Evolutionary conservation across 805 yeast genomes (phyloP).

Genomic region (Torulaspora maleeae): DNA sequence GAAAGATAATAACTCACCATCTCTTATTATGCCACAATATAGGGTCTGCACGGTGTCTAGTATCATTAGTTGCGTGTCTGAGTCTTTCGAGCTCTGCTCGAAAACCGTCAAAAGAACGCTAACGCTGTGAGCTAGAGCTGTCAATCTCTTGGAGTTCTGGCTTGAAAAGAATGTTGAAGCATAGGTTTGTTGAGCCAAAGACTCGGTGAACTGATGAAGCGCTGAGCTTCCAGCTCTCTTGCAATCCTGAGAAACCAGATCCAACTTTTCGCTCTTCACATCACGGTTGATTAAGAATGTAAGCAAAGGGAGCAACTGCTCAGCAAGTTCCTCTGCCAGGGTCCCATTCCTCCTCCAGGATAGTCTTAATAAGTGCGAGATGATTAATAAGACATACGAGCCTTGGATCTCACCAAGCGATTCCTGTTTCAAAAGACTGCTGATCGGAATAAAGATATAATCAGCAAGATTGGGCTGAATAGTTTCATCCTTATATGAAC

Average conservation of each 20-base stretch:
- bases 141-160: slow-evolving; percentile 32
- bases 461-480: slow-evolving; percentile 48
- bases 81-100: slow-evolving; percentile 22
- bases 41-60: slow-evolving; percentile 36
- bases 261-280: slow-evolving; percentile 23
- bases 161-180: slow-evolving; percentile 16
- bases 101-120: slow-evolving; percentile 41
- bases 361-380: slow-evolving; percentile 41
- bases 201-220: slow-evolving; percentile 31
- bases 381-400: slow-evolving; percentile 43
- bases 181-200: slow-evolving; percentile 33
- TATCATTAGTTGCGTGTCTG: slow-evolving; percentile 33
- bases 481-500: slow-evolving; percentile 8
- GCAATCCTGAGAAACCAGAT: slow-evolving; percentile 36
- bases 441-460: slow-evolving; percentile 57
- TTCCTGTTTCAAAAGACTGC: slow-evolving; percentile 47
- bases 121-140: slow-evolving; percentile 46
- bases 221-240: slow-evolving; percentile 37
- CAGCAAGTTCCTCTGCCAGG: slow-evolving; percentile 37
- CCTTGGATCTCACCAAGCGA: slow-evolving; percentile 44
- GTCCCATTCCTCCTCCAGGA: slow-evolving; percentile 45
- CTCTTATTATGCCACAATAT: slow-evolving; percentile 36
- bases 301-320: slow-evolving; percentile 45
- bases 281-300: slow-evolving; percentile 40
- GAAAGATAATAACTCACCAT: slow-evolving; percentile 48